phyloP scores from a whole-genome alignment of 2,329 filamentous ascomycete species.

The Thelonectria blattea region DNA sequence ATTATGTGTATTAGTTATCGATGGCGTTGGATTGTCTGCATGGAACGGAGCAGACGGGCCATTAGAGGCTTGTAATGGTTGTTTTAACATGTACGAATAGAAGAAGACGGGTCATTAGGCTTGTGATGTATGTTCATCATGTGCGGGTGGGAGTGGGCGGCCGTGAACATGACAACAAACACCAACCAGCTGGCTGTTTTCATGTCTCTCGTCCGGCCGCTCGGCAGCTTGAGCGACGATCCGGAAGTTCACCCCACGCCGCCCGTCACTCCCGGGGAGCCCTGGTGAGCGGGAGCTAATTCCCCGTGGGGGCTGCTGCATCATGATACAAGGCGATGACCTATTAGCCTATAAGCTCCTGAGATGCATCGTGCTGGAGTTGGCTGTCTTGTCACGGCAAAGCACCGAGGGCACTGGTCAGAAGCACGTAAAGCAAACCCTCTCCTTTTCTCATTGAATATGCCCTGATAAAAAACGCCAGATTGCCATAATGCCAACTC shows the following conservation, averaged over 20 bases:
- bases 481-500: constrained; percentile 6
- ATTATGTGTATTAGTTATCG: constrained; percentile 8
- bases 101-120: no score
- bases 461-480: constrained; percentile 7
- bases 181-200: no score
- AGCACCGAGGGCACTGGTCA: not conserved
- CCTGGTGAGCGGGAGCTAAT: constrained; percentile 3
- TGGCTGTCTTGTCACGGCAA: no score
- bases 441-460: no score
- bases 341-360: no score
- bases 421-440: not conserved
- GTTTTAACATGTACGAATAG: not conserved
- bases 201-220: not conserved
- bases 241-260: constrained; percentile 7
- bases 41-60: not conserved
- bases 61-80: not conserved
- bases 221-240: constrained; percentile 2
- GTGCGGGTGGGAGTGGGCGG: no score
- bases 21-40: constrained; percentile 10
- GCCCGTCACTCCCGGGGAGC: not conserved
- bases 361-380: no score
- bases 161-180: not conserved
- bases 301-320: not conserved
- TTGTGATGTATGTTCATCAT: no score
- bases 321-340: no score